Evolutionary conservation across 2,329 filamentous ascomycete species (phyloP).

Genomic region (Epichloe sylvatica): DNA sequence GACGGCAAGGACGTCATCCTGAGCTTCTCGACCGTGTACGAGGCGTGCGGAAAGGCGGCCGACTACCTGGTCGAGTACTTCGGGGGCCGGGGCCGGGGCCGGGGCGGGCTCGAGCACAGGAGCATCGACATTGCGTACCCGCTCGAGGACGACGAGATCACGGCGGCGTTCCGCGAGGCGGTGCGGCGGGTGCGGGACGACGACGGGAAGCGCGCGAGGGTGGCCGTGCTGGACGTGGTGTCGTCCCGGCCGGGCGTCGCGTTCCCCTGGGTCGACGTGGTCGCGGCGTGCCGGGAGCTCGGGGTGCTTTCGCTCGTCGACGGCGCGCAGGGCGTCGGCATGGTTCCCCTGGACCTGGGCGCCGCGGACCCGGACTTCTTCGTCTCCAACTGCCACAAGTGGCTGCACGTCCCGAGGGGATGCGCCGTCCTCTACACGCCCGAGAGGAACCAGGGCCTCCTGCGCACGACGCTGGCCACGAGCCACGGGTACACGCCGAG

Average conservation of each 20-base stretch:
- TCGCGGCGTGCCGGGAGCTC: slow-evolving; percentile 48
- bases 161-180: slow-evolving; percentile 44
- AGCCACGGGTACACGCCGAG: slow-evolving; percentile 59
- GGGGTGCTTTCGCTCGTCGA: slow-evolving; percentile 65
- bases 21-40: slow-evolving; percentile 68
- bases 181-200: slow-evolving; percentile 36
- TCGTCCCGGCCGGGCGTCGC: slow-evolving; percentile 64
- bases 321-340: slow-evolving; percentile 72
- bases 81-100: slow-evolving; percentile 8
- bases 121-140: slow-evolving; percentile 55
- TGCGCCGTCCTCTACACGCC: slow-evolving; percentile 75
- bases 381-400: slow-evolving; percentile 79
- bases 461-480: slow-evolving; percentile 64
- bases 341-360: slow-evolving; percentile 56
- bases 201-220: slow-evolving; percentile 46
- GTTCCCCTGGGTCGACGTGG: slow-evolving; percentile 63
- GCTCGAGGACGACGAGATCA: slow-evolving; percentile 51
- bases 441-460: slow-evolving; percentile 56
- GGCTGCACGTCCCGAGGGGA: slow-evolving; percentile 68
- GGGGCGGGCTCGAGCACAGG: slow-evolving; percentile 24
- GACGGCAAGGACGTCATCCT: slow-evolving; percentile 67
- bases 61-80: slow-evolving; percentile 57
- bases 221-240: slow-evolving; percentile 65
- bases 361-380: slow-evolving; percentile 71
- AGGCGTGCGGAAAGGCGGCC: slow-evolving; percentile 60